Base-by-base conservation (phyloP, 768 basidiomycete species). In the Harrya chromipes region DNA sequence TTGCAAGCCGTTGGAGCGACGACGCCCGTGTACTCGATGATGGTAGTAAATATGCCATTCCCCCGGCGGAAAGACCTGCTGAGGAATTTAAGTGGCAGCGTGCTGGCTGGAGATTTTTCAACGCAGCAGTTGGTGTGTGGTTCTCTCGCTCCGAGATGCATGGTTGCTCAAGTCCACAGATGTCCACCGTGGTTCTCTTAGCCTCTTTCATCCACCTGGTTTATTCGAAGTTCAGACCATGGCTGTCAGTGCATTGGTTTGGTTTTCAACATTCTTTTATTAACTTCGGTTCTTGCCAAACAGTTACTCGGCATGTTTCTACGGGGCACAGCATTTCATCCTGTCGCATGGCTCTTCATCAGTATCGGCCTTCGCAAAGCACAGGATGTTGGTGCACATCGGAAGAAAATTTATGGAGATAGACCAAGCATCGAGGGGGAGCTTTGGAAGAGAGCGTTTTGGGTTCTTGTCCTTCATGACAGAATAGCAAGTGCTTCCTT, bases 361-460 rank as follows among this genome's bases (percentile, higher is more conserved):
- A 81, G 73, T 52, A 72, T 72, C 47, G 90, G 72, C 20, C 68
- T 76, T 40, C 81, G 75, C 40, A 87, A 86, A 61, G 80, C 80
- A 23, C 79, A 86, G 65, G 90, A 92, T 55, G 74, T 88, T 4
- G 90, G 90, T 21, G 84, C 83, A 6, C 90, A 93, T 59, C 75
- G 83, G 41, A 82, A 74, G 60, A 81, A 75, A 55, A 73, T 77
- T 1, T 86, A 87, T 49, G 69, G 70, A 4, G 58, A 62, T 6
- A 67, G 65, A 53, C 71, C 77, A 7, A 75, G 70, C 58, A 54
- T 76, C 45, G 82, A 87, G 37, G 78, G 81, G 33, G 87, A 91
- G 55, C 72, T 87, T 14, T 89, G 85, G 80, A 90, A 87, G 62
- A 80, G 90, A 23, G 83, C 82, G 0, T 89, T 90, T 61, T 90